Evolutionary conservation across 2,329 filamentous ascomycete genomes (phyloP), one percentile per base, ranked within the genome.

Genomic region (Alternaria longipes): DNA sequence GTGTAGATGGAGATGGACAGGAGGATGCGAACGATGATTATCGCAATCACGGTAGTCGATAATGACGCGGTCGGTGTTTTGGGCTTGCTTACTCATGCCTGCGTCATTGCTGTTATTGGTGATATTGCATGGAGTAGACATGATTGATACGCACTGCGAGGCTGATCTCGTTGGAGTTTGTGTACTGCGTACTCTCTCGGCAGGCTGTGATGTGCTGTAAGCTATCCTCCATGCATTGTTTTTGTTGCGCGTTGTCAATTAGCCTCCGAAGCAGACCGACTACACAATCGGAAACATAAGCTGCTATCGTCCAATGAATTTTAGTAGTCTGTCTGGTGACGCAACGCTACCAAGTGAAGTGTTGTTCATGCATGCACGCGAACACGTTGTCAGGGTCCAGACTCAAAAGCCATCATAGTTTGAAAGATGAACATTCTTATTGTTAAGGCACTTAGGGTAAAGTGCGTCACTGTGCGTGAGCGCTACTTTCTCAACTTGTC

Each of bases 381-480:
- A 50, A 22, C 46, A 50, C 46, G 20, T 50, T n/a, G 32, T 26
- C 30, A 50, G 20, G 20, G 40, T 42, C 20, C 40, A 42, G 32
- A 12, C 30, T n/a, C 46, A 22, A 16, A 24, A 38, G 16, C 20
- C 30, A 24, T 26, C 12, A 50, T 26, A 36, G 20, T 36, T 6
- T n/a, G 30, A 8, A 50, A 49, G 24, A 24, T 18, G 46, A 50
- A 50, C 20, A 38, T 50, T 50, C 8, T 36, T 50, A 50, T 50
- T 50, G 46, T 36, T 32, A 24, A 6, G 32, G 46, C 30, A 38
- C 30, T 32, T 38, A 26, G 46, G 46, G 46, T 24, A 50, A 50
- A 50, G 46, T 50, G 46, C 46, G 46, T 50, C 46, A 50, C 46
- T 50, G 46, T 50, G 46, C 46, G 46, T 36, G 46, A 50, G 46